These are phyloP conservation scores for Trebouxia gelatinosa DNA, from an alignment of 163 green algal species.

Conservation along the genomic window DNA sequence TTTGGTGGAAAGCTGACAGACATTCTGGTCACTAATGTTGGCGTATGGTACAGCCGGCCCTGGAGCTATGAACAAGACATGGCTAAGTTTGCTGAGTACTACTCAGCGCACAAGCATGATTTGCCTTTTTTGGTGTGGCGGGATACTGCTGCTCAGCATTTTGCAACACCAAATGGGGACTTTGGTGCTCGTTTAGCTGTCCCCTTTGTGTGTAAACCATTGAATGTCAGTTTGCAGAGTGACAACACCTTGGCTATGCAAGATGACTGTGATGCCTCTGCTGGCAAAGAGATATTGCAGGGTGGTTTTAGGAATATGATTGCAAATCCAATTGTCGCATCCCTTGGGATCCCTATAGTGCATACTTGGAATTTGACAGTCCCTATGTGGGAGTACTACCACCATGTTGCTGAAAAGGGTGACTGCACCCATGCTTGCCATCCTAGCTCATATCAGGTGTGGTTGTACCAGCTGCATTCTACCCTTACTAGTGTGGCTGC, in stretches of 20 bases:
- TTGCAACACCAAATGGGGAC: conserved; percentile 25
- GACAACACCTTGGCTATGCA: neutral
- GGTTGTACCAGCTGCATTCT: conserved; percentile 25
- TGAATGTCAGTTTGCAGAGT: conserved; percentile 20
- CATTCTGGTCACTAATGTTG: conserved; percentile 36
- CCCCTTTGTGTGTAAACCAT: conserved; percentile 12
- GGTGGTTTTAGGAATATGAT: conserved; percentile 25
- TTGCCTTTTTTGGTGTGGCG: conserved; percentile 36
- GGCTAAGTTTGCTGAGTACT: conserved; percentile 19
- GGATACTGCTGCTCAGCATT: conserved; percentile 36
- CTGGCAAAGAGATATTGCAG: neutral
- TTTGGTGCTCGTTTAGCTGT: neutral
- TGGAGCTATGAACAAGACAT: conserved; percentile 16
- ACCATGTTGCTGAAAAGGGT: conserved; percentile 12
- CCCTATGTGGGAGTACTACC: conserved; percentile 28
- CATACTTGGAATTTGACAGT: conserved; percentile 32
- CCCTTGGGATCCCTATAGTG: conserved; percentile 26
- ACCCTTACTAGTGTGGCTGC: neutral
- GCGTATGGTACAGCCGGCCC: conserved; percentile 29
- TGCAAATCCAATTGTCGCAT: conserved; percentile 7
- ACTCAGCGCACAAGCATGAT: conserved; percentile 3
- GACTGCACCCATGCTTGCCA: conserved; percentile 31
- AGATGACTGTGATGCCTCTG: conserved; percentile 2
- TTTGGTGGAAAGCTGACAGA: conserved; percentile 13
- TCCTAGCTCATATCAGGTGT: conserved; percentile 28